Conservation (phyloP, 257 asterid genomes). For the Nyctanthes arbortristis region DNA sequence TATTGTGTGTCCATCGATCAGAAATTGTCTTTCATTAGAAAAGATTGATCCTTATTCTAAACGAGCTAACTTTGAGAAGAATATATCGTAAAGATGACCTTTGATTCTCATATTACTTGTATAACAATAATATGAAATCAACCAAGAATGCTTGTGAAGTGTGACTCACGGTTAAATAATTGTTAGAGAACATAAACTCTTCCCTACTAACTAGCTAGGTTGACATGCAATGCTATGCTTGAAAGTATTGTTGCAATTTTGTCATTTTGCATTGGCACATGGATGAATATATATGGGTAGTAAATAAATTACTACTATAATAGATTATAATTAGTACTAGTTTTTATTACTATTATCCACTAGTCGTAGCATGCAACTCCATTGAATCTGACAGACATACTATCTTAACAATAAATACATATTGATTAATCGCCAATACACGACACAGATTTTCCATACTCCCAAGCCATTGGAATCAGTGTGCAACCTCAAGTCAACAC, state of each 20-base stretch:
- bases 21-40: too few relatives aligned
- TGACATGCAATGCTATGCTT: slow-evolving; percentile 8
- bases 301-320: too few relatives aligned
- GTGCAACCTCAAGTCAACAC: slow-evolving; percentile 9
- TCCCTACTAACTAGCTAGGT: too few relatives aligned
- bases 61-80: too few relatives aligned
- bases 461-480: slow-evolving; percentile 29
- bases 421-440: slow-evolving; percentile 35
- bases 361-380: too few relatives aligned
- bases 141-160: not conserved
- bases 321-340: slow-evolving; percentile 21
- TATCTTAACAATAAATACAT: slow-evolving; percentile 39
- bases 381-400: slow-evolving; percentile 58
- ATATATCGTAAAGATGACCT: not conserved
- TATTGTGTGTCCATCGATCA: too few relatives aligned
- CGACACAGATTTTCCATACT: slow-evolving; percentile 22
- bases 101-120: not conserved
- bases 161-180: too few relatives aligned
- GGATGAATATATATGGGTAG: too few relatives aligned
- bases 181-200: too few relatives aligned
- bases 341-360: too few relatives aligned
- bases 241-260: slow-evolving; percentile 30
- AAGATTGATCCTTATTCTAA: too few relatives aligned
- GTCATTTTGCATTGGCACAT: too few relatives aligned
- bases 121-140: not conserved